Evolutionary conservation across 148 eudicot species (phyloP).

Genomic region (Amaranthus palmeri): DNA sequence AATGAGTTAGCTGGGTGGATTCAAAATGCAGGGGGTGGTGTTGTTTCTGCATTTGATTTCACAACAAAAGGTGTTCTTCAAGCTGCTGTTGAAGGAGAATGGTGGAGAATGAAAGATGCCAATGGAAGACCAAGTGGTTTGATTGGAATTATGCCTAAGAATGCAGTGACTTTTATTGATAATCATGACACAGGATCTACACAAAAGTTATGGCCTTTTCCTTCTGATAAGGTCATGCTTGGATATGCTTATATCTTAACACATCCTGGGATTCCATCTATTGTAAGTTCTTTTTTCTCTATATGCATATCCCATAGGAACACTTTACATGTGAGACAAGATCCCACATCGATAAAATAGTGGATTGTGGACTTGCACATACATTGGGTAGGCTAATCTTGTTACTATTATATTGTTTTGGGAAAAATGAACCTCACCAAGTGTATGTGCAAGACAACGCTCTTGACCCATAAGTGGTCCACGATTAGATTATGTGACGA

Average conservation of each 20-base stretch:
- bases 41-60: constrained; percentile 48
- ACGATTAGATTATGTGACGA: too few species aligned
- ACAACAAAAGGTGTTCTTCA: constrained; percentile 58
- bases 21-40: constrained; percentile 37
- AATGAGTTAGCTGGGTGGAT: constrained; percentile 20
- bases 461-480: too few species aligned
- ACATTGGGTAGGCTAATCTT: too few species aligned
- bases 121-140: constrained; percentile 41
- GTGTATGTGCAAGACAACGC: too few species aligned
- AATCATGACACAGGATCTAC: constrained; percentile 23
- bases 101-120: constrained; percentile 53
- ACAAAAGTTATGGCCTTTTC: constrained; percentile 19
- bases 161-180: constrained; percentile 17
- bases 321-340: too few species aligned
- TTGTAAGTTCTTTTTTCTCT: constrained; percentile 3
- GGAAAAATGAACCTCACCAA: too few species aligned
- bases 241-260: constrained; percentile 23
- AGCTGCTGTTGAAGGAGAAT: constrained; percentile 51
- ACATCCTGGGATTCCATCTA: constrained; percentile 15
- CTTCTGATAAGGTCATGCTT: constrained; percentile 20
- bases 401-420: too few species aligned
- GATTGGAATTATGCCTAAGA: constrained; percentile 46
- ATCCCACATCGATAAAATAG: too few species aligned
- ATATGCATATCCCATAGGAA: not conserved
- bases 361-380: too few species aligned